A percentile compares a stretch with the other conserved stretches of the same genome.
Conservation (phyloP, 495 filamentous ascomycete genomes). For the Usnea hakonensis region DNA sequence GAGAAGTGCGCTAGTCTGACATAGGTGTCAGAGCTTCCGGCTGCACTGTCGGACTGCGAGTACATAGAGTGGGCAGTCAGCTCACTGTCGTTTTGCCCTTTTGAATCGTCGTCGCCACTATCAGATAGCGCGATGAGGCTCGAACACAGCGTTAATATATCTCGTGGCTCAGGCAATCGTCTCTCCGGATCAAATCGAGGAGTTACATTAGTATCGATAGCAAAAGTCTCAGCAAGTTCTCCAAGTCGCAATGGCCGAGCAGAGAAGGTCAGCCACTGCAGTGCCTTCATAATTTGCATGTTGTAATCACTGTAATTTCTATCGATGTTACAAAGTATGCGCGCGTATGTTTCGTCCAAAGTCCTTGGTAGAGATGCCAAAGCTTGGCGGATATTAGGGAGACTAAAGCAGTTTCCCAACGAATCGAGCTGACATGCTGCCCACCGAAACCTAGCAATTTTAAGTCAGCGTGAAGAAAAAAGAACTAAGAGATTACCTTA, state of each 20-base stretch:
- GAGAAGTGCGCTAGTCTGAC: slow-evolving; percentile 34
- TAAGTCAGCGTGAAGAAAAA: slow-evolving; percentile 12
- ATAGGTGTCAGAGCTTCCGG: neutral
- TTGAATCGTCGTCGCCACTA: too few species aligned
- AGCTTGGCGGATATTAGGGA: slow-evolving; percentile 26
- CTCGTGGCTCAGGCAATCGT: slow-evolving; percentile 10
- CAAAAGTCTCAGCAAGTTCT: slow-evolving; percentile 25
- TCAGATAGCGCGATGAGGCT: too few species aligned
- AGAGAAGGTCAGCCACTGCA: slow-evolving; percentile 31
- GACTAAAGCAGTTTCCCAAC: slow-evolving; percentile 22
- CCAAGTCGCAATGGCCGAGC: slow-evolving; percentile 22
- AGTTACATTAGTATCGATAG: slow-evolving; percentile 4
- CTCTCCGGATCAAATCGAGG: slow-evolving; percentile 10
- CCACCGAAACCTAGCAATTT: slow-evolving; percentile 36
- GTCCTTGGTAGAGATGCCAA: slow-evolving; percentile 30
- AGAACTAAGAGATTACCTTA: slow-evolving; percentile 18
- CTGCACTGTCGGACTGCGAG: neutral
- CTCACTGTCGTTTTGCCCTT: neutral
- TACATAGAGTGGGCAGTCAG: neutral
- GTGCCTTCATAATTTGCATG: slow-evolving; percentile 19
- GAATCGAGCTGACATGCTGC: slow-evolving; percentile 33
- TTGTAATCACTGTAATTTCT: neutral
- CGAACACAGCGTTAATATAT: slow-evolving; percentile 19
- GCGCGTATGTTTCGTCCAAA: slow-evolving; percentile 34
- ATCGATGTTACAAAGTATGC: slow-evolving; percentile 30